These are phyloP conservation scores for Conidiobolus incongruus DNA, from an alignment of 371 early-diverging fungal species.

Conservation along the genomic window DNA sequence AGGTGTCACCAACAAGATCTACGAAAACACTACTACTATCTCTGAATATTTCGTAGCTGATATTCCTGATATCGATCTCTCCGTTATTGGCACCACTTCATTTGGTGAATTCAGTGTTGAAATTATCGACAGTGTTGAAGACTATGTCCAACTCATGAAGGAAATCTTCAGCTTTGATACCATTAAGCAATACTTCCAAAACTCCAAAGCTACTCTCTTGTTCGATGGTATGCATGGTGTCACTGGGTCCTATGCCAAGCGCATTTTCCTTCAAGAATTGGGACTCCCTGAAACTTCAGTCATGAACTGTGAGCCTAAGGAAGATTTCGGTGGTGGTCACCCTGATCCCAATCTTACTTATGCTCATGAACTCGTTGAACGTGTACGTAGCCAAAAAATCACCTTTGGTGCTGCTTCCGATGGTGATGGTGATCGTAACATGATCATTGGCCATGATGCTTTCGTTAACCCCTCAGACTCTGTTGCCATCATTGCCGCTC, in stretches of 20 bases:
- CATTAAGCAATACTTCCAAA: constrained; percentile 52
- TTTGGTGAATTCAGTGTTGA: constrained; percentile 46
- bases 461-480: constrained; percentile 96
- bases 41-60: constrained; percentile 38
- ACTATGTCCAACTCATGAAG: constrained; percentile 73
- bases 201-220: constrained; percentile 53
- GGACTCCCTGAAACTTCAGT: constrained; percentile 57
- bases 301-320: constrained; percentile 60
- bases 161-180: constrained; percentile 71
- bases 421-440: constrained; percentile 87
- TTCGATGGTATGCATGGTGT: constrained; percentile 96
- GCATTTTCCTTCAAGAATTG: constrained; percentile 72
- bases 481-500: constrained; percentile 85
- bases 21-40: constrained; percentile 44
- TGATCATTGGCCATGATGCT: constrained; percentile 80
- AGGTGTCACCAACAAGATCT: constrained; percentile 74
- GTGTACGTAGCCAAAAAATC: constrained; percentile 53
- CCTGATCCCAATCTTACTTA: constrained; percentile 97
- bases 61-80: constrained; percentile 62
- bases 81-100: constrained; percentile 28
- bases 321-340: constrained; percentile 86
- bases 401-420: constrained; percentile 90
- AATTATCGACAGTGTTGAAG: constrained; percentile 70
- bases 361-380: constrained; percentile 81
- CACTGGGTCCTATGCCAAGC: constrained; percentile 80